Percentiles rank a stretch among this genome's conserved stretches.
These are phyloP conservation scores for Saturnispora silvae DNA, from an alignment of 805 yeast species.

Conservation along the genomic window DNA sequence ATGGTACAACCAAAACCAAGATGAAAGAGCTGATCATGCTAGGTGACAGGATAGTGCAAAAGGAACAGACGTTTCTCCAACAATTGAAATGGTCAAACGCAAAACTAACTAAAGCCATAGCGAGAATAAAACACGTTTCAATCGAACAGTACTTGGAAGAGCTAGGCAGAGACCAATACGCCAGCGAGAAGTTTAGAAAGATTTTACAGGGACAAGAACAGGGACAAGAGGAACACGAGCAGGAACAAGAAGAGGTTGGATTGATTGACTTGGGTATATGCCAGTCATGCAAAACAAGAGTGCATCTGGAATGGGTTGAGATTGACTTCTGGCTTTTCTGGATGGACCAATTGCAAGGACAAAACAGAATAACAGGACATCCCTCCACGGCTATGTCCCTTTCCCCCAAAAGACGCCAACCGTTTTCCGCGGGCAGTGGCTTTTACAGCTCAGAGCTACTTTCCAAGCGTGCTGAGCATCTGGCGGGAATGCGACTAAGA, in stretches of 20 bases:
- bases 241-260: background rate
- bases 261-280: conserved; percentile 23
- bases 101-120: background rate
- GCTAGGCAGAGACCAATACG: conserved; percentile 3
- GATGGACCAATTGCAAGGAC: conserved; percentile 11
- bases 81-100: background rate
- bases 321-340: conserved; percentile 20
- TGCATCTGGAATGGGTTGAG: conserved; percentile 38
- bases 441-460: too few species aligned
- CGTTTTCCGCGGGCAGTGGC: too few species aligned
- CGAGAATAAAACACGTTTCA: background rate
- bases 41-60: background rate
- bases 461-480: background rate
- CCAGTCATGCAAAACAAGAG: conserved; percentile 37
- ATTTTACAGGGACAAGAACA: background rate
- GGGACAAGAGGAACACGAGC: background rate
- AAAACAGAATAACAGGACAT: background rate
- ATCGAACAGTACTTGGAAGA: background rate
- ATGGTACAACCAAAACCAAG: background rate
- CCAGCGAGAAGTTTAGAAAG: background rate
- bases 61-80: background rate
- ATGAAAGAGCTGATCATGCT: conserved; percentile 1
- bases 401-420: too few species aligned
- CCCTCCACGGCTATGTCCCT: too few species aligned
- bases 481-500: conserved; percentile 6